Base-by-base conservation (phyloP, 805 yeast species). In the Naumovozyma castellii region DNA sequence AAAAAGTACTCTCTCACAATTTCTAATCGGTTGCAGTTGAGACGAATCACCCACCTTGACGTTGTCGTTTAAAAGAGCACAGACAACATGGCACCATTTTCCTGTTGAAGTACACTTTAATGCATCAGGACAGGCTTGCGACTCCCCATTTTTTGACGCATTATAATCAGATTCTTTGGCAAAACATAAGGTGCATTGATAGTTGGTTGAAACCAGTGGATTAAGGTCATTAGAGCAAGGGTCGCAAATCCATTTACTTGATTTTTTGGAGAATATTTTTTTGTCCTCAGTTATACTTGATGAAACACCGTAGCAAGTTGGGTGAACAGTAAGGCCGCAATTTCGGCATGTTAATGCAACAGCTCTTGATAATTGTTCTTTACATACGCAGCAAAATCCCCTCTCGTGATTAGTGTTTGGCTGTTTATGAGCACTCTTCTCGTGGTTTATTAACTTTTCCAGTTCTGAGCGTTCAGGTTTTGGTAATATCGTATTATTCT, bases 71-170 rank as follows among this genome's bases (percentile, higher is more conserved):
- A 78, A 78, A 0, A 82, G 37, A 0, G 88, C 79, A 61, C 97
- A 87, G 2, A 74, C 44, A 2, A 80, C 62, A 64, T 87, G 96
- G 27, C 78, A 76, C 96, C 96, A 87, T 42, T 69, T 67, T 1
- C 84, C 84, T 40, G 69, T 73, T 3, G 54, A 48, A 0, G 92
- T 76, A n/a, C 85, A 68, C 51, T 83, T 82, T 49, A 85, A 56
- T 22, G 78, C 84, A 49, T 81, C 88, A 0, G 84, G 78, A 22
- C 59, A 59, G 1, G 69, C 69, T 32, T 47, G 37, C 2, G 60
- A 55, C 5, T 59, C 57, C 1, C 78, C 75, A 16, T 59, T 51
- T 16, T 69, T 64, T 2, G 72, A 64, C 12, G 66, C 55, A 44
- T 69, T 77, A 44, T 66, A 64, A 47, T 73, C 72, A 15, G 63